Base-by-base conservation (phyloP, 495 filamentous ascomycete genomes). In the Penicillium diatomitis region DNA sequence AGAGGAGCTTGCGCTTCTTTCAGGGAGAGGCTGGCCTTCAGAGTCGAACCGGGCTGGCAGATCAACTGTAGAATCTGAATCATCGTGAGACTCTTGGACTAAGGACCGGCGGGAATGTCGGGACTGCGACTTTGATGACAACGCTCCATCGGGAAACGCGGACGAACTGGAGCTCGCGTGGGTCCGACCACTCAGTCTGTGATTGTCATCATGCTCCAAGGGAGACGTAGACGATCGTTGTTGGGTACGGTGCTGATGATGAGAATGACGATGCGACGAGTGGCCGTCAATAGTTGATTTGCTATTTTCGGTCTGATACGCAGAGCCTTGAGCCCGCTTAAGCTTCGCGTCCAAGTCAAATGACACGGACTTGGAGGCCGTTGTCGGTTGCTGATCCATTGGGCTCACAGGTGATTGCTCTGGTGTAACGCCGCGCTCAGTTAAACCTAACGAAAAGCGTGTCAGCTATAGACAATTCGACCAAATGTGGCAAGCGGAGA, bases 11-110 rank as follows among this genome's bases (percentile, higher is more conserved):
- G 68, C 63, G 5, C 51, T 61, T 1, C 49, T 53, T 40, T 69
- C 54, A 2, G 65, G 59, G 8, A 76, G 60, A 1, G 73, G 78
- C 20, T 70, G 67, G 2, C 85, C 84, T 3, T 82, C 65, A 5
- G 65, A 53, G 51, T 88, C 83, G 51, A 89, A 88, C 0, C 85
- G 74, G 38, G 80, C 75, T 0, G 85, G 85, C 0, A 89, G 54
- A 5, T 77, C 73, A 33, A 77, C 61, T 3, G 75, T 78, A 28
- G 73, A 65, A 29, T 77, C 73, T 3, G 68, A 70, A 38, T 66
- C 66, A 1, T 8, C 2, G 4, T 30, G 6, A 3, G 65, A 65
- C 32, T 65, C 62, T 36, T 38, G 9, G 11, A 12, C 47, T 11
- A 47, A 39, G 12, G 28, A 4, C 28, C 44, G 48, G 2, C 47